phyloP scores from a whole-genome alignment of 495 filamentous ascomycete species.

The Chaetomium cochliodes region DNA sequence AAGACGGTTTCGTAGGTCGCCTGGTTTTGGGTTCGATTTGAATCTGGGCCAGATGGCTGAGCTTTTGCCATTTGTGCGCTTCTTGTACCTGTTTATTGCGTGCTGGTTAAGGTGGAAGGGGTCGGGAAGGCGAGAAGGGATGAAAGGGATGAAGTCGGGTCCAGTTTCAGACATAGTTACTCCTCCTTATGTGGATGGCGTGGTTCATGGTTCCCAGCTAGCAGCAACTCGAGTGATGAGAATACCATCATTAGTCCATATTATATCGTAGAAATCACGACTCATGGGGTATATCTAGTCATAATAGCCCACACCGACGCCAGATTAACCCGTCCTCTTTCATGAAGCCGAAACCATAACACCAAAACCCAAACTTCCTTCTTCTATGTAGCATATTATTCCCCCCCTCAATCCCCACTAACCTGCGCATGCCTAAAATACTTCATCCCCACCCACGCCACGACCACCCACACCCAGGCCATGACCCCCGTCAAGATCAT shows the following conservation, averaged over 20 bases:
- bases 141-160: too few species aligned
- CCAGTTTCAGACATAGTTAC: too few species aligned
- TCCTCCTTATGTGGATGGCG: too few species aligned
- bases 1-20: neutral
- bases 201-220: too few species aligned
- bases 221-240: too few species aligned
- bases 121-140: too few species aligned
- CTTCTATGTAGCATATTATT: too few species aligned
- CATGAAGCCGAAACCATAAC: neutral
- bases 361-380: neutral
- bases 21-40: neutral
- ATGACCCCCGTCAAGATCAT: conserved; percentile 91
- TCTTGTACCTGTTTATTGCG: too few species aligned
- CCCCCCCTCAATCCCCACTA: conserved; percentile 40
- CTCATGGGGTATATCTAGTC: conserved; percentile 7
- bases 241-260: too few species aligned
- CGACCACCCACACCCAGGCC: conserved; percentile 98
- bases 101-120: too few species aligned
- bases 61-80: neutral
- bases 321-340: neutral
- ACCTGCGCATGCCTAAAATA: conserved; percentile 98
- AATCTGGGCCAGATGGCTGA: neutral
- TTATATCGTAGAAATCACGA: neutral
- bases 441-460: conserved; percentile 99
- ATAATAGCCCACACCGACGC: neutral